Evolutionary conservation across 768 basidiomycete species (phyloP).

Genomic region (Mycena crocata): DNA sequence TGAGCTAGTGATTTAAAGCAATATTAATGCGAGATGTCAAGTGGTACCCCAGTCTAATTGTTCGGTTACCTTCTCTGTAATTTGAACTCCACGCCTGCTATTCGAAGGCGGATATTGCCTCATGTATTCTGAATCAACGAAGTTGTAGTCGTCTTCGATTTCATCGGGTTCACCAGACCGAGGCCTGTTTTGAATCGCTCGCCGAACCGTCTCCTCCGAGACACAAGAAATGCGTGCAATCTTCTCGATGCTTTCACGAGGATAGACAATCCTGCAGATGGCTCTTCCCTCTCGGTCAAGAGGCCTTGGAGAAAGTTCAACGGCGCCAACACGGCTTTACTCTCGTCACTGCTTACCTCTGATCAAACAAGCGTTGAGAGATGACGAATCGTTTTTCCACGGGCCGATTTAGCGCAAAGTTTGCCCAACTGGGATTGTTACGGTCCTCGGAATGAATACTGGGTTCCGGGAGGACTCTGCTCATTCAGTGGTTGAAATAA

Average conservation of each 20-base stretch:
- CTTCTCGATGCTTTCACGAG: neutral
- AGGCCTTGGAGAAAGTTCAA: neutral
- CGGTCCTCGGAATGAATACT: conserved; percentile 2
- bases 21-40: no score
- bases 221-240: conserved; percentile 15
- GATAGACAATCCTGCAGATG: conserved; percentile 10
- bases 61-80: no score
- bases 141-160: neutral
- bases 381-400: conserved; percentile 1
- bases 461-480: neutral
- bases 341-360: neutral
- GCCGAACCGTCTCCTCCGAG: conserved; percentile 7
- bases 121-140: neutral
- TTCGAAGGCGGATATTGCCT: neutral
- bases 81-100: neutral
- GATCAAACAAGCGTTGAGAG: neutral
- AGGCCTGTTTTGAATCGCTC: neutral
- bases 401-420: neutral
- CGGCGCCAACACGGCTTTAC: no score
- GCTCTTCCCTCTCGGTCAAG: conserved; percentile 2
- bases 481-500: no score
- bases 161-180: neutral
- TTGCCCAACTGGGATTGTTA: conserved; percentile 4
- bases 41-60: no score
- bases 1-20: no score